phyloP scores from a whole-genome alignment of 306 rosid genomes.

The Cucurbita moschata region DNA sequence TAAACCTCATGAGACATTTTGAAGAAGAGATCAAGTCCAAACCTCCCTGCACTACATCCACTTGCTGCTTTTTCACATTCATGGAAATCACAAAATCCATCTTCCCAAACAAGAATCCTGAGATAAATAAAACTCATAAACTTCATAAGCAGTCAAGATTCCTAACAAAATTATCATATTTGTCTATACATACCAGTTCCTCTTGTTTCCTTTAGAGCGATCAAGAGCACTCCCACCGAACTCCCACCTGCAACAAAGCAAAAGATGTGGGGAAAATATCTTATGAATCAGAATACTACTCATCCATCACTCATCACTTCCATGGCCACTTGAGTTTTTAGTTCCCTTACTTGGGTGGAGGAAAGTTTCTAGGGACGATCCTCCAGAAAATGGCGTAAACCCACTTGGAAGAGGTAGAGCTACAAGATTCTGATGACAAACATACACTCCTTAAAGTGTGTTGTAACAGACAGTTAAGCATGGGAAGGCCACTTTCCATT shows the following conservation, averaged over 20 bases:
- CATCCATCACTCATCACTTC: conserved; percentile 5
- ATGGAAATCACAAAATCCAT: conserved; percentile 74
- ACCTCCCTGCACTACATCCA: conserved; percentile 35
- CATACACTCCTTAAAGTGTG: conserved; percentile 57
- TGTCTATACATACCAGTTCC: conserved; percentile 50
- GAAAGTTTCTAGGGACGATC: conserved; percentile 66
- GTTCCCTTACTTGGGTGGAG: conserved; percentile 65
- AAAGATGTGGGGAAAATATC: not conserved
- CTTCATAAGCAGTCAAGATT: not conserved
- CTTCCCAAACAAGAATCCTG: conserved; percentile 98
- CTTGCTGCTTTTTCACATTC: conserved; percentile 55
- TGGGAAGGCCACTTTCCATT: conserved; percentile 66
- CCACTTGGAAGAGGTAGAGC: conserved; percentile 55
- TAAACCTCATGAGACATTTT: conserved; percentile 97
- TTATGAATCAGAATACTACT: not conserved
- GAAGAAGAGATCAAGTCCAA: conserved; percentile 83
- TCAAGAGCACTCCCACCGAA: conserved; percentile 66
- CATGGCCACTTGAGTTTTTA: not conserved
- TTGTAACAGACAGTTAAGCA: conserved; percentile 66
- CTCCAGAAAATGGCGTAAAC: conserved; percentile 83
- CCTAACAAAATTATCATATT: conserved; percentile 3
- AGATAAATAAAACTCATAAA: not conserved
- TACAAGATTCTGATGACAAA: conserved; percentile 33
- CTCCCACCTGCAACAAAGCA: conserved; percentile 57
- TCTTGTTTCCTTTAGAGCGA: conserved; percentile 73